Evolutionary conservation across 179 eudicot genomes (phyloP), one percentile per base, ranked within the genome.

Genomic region (Beta corolliflora): DNA sequence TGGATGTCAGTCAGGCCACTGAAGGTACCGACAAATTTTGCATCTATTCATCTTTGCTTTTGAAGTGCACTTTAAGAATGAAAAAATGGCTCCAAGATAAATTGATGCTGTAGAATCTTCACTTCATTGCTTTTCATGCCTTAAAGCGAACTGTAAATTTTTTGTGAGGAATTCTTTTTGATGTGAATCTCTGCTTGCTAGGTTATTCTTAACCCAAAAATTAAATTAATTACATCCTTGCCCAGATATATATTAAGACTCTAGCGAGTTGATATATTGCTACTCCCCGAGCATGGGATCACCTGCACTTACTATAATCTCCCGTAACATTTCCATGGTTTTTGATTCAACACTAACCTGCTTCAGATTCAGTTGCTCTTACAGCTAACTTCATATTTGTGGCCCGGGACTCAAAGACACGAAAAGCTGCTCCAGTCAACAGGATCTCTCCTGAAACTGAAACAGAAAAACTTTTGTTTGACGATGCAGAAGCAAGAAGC

Each of bases 321-420:
- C 25, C 52, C 12, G 29, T 75, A 16, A 55, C 45, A 16, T 55
- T 73, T 73, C 25, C 64, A 36, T 55, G 23, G 41, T 70, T 58
- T 52, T 53, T 15, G 64, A n/a, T 46, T 58, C 36, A 48, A 16
- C 45, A 58, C 45, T 25, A 9, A 61, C 82, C 86, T 70, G 84
- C 81, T 78, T 71, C 85, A 15, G 91, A 90, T 56, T 84, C 93
- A 54, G 84, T 91, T 58, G 98, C 95, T 67, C 93, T 97, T 7
- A 88, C 93, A 15, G 99, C 97, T 79, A 97, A 93, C 77, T 97
- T 97, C 92, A 94, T 92, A 59, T 97, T 97, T 59, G 99, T 97
- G 50, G 98, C 97, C 60, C 99, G 97, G 76, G 97, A 97, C 86
- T 92, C 97, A 58, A 89, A 93, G 87, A 97, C 99, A 0, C 89